Evolutionary conservation across 2,329 filamentous ascomycete genomes (phyloP), one percentile per base, ranked within the genome.

Genomic region (Ophiostoma himal-ulmi): DNA sequence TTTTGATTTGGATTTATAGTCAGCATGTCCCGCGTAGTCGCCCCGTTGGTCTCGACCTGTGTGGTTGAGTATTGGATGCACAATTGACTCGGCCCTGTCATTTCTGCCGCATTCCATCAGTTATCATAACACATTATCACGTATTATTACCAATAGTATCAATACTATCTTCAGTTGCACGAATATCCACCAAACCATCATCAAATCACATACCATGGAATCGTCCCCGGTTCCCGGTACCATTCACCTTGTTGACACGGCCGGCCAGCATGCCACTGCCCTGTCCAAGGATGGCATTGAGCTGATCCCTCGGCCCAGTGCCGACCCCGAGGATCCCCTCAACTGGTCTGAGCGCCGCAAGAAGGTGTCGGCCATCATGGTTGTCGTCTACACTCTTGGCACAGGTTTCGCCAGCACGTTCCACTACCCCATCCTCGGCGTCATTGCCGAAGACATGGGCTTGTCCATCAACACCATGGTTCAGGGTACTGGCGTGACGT

Each of bases 331-430:
- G 20, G 85, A 87, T 72, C 85, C 86, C 1, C 76, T 83, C 70
- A 81, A 86, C 70, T 88, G 86, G 86, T 79, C 82, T 0, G 73
- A 73, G 10, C 71, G 78, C 2, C 85, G 84, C 78, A 87, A 86
- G 77, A 83, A 82, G 80, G 69, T 78, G 36, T 74, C 78, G 1
- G 76, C 76, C 8, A 71, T 72, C 39, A 78, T 76, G 69, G 73
- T 76, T n/a, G 75, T 75, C 57, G 71, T 76, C 44, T 85, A 84
- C 73, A 82, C 80, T 1, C 78, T 83, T 62, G 81, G 81, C 76
- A 79, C 80, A 17, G 83, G 83, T n/a, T 82, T 85, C 65, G 79
- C 83, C 4, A 78, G 78, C 26, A 80, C 83, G 1, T 79, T 82
- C 10, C 81, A 83, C n/a, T 85, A 85, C 73, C 82, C 80, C 8